Percentiles rank a stretch among this genome's conserved stretches.
Conservation (phyloP, 805 yeast genomes). For the Zygosaccharomyces lentus region DNA sequence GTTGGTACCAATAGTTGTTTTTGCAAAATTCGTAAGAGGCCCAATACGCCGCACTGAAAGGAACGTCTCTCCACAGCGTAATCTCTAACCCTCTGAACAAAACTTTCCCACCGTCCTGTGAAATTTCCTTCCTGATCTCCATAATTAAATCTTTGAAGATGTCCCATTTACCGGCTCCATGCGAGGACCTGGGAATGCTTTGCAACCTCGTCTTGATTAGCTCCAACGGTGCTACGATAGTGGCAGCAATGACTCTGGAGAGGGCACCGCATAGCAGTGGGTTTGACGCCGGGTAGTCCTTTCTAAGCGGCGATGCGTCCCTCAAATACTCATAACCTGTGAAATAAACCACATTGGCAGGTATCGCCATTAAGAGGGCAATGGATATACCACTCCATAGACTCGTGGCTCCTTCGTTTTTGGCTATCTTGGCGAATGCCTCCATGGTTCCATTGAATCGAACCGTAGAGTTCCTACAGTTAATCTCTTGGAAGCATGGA, state of each 20-base stretch:
- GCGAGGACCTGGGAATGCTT: slow-evolving; percentile 62
- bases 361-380: slow-evolving; percentile 83
- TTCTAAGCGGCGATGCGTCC: slow-evolving; percentile 59
- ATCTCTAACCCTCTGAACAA: slow-evolving; percentile 81
- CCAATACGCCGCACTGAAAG: slow-evolving; percentile 96
- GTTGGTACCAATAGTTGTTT: slow-evolving; percentile 20
- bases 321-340: slow-evolving; percentile 87
- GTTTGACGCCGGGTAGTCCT: slow-evolving; percentile 42
- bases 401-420: slow-evolving; percentile 69
- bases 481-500: slow-evolving; percentile 32
- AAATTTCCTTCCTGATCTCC: slow-evolving; percentile 51
- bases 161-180: slow-evolving; percentile 24
- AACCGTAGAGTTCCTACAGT: slow-evolving; percentile 30
- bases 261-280: slow-evolving; percentile 82
- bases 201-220: slow-evolving; percentile 83
- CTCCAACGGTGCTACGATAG: slow-evolving; percentile 83
- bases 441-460: slow-evolving; percentile 64
- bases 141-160: slow-evolving; percentile 45
- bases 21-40: slow-evolving; percentile 65
- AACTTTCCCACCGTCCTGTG: slow-evolving; percentile 53
- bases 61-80: slow-evolving; percentile 96
- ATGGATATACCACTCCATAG: slow-evolving; percentile 87
- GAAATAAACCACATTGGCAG: slow-evolving; percentile 89
- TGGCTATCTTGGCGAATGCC: slow-evolving; percentile 62
- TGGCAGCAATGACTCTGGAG: slow-evolving; percentile 80